phyloP scores from a whole-genome alignment of 2,329 filamentous ascomycete genomes.

The Sporothrix pseudoabietina region DNA sequence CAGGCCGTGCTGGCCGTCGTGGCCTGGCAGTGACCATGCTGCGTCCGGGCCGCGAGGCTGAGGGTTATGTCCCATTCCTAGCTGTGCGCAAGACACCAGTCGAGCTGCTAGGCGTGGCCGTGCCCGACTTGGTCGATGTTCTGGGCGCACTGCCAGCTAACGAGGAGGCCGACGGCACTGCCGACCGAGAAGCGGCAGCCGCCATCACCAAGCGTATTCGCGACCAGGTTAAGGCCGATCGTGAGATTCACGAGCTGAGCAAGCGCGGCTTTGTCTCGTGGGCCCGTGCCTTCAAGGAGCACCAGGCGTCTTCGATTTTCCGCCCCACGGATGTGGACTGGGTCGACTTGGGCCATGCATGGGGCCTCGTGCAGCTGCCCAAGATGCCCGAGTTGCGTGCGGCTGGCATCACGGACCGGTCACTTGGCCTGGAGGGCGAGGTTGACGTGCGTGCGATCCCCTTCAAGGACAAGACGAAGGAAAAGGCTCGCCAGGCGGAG shows the following conservation, averaged over 20 bases:
- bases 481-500: constrained; percentile 63
- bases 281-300: constrained; percentile 88
- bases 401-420: constrained; percentile 68
- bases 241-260: constrained; percentile 79
- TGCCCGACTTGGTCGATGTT: constrained; percentile 56
- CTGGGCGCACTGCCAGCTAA: constrained; percentile 35
- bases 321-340: constrained; percentile 79
- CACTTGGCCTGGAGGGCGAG: constrained; percentile 60
- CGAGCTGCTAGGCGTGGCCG: constrained; percentile 56
- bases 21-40: constrained; percentile 86
- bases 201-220: constrained; percentile 40
- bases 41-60: constrained; percentile 74
- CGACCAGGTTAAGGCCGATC: constrained; percentile 54
- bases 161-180: constrained; percentile 24
- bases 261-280: constrained; percentile 92
- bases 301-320: constrained; percentile 91
- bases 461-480: constrained; percentile 72
- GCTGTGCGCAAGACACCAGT: constrained; percentile 87
- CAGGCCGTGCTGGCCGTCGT: constrained; percentile 83
- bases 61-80: constrained; percentile 87
- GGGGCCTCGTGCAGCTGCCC: constrained; percentile 83
- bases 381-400: constrained; percentile 88
- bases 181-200: constrained; percentile 55
- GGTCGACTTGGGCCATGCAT: constrained; percentile 76
- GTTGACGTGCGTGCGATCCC: constrained; percentile 69